Base-by-base conservation (phyloP, 495 filamentous ascomycete species). In the Baudoinia panamericana region DNA sequence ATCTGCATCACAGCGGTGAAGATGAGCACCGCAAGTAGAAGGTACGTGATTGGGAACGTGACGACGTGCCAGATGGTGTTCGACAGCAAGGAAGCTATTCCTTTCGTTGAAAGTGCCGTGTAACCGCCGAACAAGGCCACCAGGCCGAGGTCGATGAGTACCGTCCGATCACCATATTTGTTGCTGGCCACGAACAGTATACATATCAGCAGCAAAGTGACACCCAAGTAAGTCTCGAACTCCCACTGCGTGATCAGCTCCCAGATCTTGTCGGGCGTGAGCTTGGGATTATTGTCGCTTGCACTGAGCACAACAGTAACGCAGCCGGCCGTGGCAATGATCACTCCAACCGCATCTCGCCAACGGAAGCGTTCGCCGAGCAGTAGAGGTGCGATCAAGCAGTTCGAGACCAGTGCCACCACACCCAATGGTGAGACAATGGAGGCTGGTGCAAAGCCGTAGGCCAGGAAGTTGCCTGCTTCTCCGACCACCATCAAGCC, bases 401-500 rank as follows among this genome's bases (percentile, higher is more conserved):
- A 96, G 59, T 97, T 97, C 32, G 86, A 93, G 18, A 97, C 76
- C 43, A 97, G 63, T 2, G 90, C 90, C 0, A 96, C 90, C 16
- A 97, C 90, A 8, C 90, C 90, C 11, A 97, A 66, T 1, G 90
- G 90, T 12, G 83, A 90, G n/a, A 97, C 90, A 45, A 97, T 94
- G 10, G 88, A 95, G 2, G 90, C 90, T 13, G 90, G 87, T n/a
- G 90, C 90, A 56, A 97, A 97, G 9, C 90, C 90, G 56, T 97
- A 97, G 3, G 90, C 90, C 39, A 97, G 68, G 58, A 97, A 97
- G 58, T 97, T 97, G 16, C 90, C 90, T 43, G 76, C 75, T 63
- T 97, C 90, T 11, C 90, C 90, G n/a, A 92, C 60, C 5, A 72
- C 80, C 78, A 96, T 96, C 39, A 97, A 67, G 3, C 84, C 65